These are phyloP conservation scores for Alternaria arborescens DNA, from an alignment of 2,329 filamentous ascomycete genomes.

Conservation along the genomic window DNA sequence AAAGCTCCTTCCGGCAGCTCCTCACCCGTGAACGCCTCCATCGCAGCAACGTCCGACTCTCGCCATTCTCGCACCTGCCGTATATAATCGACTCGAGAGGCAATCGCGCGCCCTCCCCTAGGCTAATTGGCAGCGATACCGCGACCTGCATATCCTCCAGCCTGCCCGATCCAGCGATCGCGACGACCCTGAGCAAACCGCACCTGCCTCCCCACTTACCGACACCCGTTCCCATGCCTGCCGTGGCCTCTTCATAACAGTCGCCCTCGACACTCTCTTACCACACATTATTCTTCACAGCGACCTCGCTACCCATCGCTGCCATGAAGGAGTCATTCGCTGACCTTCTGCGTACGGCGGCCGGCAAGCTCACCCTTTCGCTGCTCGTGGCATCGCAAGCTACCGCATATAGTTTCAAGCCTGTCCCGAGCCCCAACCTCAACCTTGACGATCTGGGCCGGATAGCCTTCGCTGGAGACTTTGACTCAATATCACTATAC, in stretches of 20 bases:
- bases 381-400: slow-evolving; percentile 42
- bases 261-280: slow-evolving; percentile 12
- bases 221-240: slow-evolving; percentile 26
- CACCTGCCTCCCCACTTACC: slow-evolving; percentile 8
- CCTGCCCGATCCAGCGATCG: slow-evolving; percentile 15
- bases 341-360: slow-evolving; percentile 50
- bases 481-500: slow-evolving; percentile 89
- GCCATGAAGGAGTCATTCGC: slow-evolving; percentile 50
- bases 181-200: slow-evolving; percentile 17
- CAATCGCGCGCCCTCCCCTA: slow-evolving; percentile 5
- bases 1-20: slow-evolving; percentile 28
- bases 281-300: slow-evolving; percentile 33
- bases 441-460: slow-evolving; percentile 81
- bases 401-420: slow-evolving; percentile 61
- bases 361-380: slow-evolving; percentile 49
- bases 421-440: slow-evolving; percentile 74
- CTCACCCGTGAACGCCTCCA: slow-evolving; percentile 29
- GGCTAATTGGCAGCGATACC: slow-evolving; percentile 10
- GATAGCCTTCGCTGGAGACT: slow-evolving; percentile 87
- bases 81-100: background rate
- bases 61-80: slow-evolving; percentile 4
- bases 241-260: slow-evolving; percentile 24
- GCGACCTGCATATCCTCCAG: slow-evolving; percentile 6
- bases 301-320: slow-evolving; percentile 32
- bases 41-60: slow-evolving; percentile 21